These are phyloP conservation scores for Mrakia frigida DNA, from an alignment of 768 basidiomycete genomes.

Conservation along the genomic window DNA sequence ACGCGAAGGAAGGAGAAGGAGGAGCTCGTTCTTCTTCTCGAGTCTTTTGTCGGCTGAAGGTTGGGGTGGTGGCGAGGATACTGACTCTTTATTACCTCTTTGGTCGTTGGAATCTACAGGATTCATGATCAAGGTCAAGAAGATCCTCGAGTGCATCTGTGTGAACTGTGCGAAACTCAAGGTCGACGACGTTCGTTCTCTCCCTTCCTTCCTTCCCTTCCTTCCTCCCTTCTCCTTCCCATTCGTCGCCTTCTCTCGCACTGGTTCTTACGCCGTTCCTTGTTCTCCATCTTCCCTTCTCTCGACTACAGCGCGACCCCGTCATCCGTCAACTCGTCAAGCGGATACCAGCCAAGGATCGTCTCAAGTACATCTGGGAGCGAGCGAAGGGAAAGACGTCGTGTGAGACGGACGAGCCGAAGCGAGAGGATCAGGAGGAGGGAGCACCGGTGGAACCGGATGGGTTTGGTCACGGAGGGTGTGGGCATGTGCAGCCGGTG, in stretches of 20 bases:
- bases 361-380: slow-evolving; percentile 44
- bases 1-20: not conserved
- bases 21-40: not conserved
- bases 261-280: not conserved
- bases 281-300: not conserved
- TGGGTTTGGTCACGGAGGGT: slow-evolving; percentile 76
- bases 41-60: no score
- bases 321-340: slow-evolving; percentile 37
- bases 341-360: slow-evolving; percentile 43
- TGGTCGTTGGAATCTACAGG: slow-evolving; percentile 50
- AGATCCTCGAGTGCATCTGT: slow-evolving; percentile 98
- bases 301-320: slow-evolving; percentile 38
- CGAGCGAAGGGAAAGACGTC: slow-evolving; percentile 55
- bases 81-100: slow-evolving; percentile 5
- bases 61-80: not conserved
- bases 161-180: slow-evolving; percentile 97
- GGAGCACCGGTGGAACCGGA: slow-evolving; percentile 35
- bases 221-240: slow-evolving; percentile 53
- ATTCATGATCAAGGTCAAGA: slow-evolving; percentile 98
- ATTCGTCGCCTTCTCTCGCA: slow-evolving; percentile 52
- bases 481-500: slow-evolving; percentile 83
- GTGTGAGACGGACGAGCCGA: slow-evolving; percentile 83
- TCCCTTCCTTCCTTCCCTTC: slow-evolving; percentile 34
- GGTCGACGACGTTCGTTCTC: slow-evolving; percentile 88
- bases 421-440: slow-evolving; percentile 65